These are phyloP conservation scores for Chlamydomonas asymmetrica DNA, from an alignment of 139 green algal genomes.

Conservation along the genomic window DNA sequence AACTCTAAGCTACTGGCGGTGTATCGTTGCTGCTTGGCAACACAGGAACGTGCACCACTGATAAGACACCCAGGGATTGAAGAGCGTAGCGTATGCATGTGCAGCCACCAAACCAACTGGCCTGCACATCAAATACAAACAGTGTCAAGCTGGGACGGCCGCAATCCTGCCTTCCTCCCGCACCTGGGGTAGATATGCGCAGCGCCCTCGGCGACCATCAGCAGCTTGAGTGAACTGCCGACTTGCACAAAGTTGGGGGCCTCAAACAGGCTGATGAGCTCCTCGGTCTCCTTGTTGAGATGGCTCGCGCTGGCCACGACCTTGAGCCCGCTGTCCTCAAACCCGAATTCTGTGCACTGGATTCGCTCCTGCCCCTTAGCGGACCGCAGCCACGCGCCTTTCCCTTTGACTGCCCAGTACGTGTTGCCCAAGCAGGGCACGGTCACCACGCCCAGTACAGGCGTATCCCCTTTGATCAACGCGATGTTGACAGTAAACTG, in stretches of 20 bases:
- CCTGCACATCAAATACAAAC: too few relatives aligned
- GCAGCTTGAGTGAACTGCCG: conserved; percentile 83
- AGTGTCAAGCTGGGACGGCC: too few relatives aligned
- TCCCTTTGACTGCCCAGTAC: conserved; percentile 67
- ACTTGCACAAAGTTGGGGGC: conserved; percentile 67
- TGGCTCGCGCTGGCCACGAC: conserved; percentile 67
- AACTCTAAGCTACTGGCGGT: too few relatives aligned
- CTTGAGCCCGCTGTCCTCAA: conserved; percentile 43
- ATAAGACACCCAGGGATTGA: too few relatives aligned
- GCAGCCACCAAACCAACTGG: too few relatives aligned
- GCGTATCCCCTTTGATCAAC: conserved; percentile 49
- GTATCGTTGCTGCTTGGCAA: too few relatives aligned
- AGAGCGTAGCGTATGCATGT: too few relatives aligned
- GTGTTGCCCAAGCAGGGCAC: conserved; percentile 57
- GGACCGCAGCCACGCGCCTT: conserved; percentile 70
- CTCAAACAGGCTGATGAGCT: conserved; percentile 73
- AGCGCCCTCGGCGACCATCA: conserved; percentile 81
- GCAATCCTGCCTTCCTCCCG: neutral
- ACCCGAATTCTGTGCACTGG: conserved; percentile 44
- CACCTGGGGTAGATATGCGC: conserved; percentile 83
- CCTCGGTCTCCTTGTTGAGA: conserved; percentile 58
- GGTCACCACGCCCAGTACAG: conserved; percentile 85
- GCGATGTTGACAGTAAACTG: conserved; percentile 91
- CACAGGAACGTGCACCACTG: too few relatives aligned
- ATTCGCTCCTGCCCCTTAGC: conserved; percentile 31